These are phyloP conservation scores for Phytophthora meadii DNA, from an alignment of 352 stramenopile species.

Conservation along the genomic window DNA sequence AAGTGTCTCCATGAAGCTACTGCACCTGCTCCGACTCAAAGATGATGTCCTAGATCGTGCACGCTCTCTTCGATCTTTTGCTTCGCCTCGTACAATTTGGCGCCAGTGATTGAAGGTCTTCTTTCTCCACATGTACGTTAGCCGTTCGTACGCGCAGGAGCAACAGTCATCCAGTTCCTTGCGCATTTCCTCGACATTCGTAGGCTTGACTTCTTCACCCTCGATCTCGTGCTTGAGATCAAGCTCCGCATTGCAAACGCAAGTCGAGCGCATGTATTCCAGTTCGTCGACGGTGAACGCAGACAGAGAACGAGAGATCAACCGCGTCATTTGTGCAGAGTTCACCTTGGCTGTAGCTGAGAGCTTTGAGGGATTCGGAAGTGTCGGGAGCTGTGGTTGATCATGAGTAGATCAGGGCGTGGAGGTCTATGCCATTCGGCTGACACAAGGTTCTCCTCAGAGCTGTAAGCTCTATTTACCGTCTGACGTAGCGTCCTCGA, in stretches of 20 bases:
- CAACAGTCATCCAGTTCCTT: conserved; percentile 57
- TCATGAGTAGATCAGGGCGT: conserved; percentile 11
- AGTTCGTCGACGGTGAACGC: conserved; percentile 64
- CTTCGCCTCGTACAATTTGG: conserved; percentile 42
- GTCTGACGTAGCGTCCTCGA: conserved; percentile 23
- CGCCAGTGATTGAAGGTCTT: conserved; percentile 82
- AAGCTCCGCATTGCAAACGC: conserved; percentile 61
- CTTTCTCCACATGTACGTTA: conserved; percentile 82
- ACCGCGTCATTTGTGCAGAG: conserved; percentile 9
- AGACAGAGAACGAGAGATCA: conserved; percentile 26
- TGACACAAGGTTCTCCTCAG: neutral
- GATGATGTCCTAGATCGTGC: conserved; percentile 15
- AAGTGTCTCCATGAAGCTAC: conserved; percentile 30
- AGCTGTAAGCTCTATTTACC: neutral
- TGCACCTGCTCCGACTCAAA: conserved; percentile 14
- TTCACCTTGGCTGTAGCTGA: neutral
- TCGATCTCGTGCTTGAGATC: conserved; percentile 39
- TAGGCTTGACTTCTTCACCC: neutral
- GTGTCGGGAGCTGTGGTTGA: neutral
- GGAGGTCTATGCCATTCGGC: neutral
- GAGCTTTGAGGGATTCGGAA: conserved; percentile 13
- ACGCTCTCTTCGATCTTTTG: conserved; percentile 1
- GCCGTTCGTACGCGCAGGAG: conserved; percentile 69
- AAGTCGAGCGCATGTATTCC: conserved; percentile 65
- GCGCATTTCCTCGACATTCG: conserved; percentile 27